A percentile compares a stretch with the other conserved stretches of the same genome.
Conservation (phyloP, 768 basidiomycete species). For the Serpula lacrymans region DNA sequence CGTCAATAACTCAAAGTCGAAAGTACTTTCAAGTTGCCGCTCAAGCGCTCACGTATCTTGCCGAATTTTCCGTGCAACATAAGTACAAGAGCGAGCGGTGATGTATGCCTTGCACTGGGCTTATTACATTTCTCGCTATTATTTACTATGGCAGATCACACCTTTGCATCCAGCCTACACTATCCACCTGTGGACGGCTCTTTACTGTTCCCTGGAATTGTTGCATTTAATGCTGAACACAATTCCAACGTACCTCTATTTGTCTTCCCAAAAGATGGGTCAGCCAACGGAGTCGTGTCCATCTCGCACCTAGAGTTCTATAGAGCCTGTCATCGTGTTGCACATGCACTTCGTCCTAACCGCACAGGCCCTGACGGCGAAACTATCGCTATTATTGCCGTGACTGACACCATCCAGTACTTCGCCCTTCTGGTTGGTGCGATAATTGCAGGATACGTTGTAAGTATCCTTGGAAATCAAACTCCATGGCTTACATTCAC, state of each 20-base stretch:
- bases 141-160: too few species aligned
- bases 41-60: too few species aligned
- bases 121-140: too few species aligned
- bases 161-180: too few species aligned
- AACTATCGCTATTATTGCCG: slow-evolving; percentile 31
- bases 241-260: slow-evolving; percentile 13
- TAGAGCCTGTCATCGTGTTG: slow-evolving; percentile 28
- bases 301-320: slow-evolving; percentile 22
- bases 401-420: slow-evolving; percentile 25
- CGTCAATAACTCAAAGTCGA: too few species aligned
- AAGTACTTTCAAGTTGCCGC: too few species aligned
- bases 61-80: too few species aligned
- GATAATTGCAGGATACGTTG: slow-evolving; percentile 24
- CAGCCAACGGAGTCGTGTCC: slow-evolving; percentile 9
- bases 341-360: slow-evolving; percentile 18
- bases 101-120: too few species aligned
- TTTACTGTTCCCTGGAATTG: slow-evolving; percentile 20
- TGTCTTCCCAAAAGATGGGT: slow-evolving; percentile 8
- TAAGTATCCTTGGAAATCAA: slow-evolving; percentile 12
- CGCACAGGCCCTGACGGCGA: slow-evolving; percentile 17
- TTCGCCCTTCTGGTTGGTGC: slow-evolving; percentile 24
- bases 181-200: slow-evolving; percentile 17
- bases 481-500: background rate
- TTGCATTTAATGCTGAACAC: slow-evolving; percentile 17
- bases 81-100: too few species aligned